Base-by-base conservation (phyloP, 139 green algal species). In the Tetraselmis striata region DNA sequence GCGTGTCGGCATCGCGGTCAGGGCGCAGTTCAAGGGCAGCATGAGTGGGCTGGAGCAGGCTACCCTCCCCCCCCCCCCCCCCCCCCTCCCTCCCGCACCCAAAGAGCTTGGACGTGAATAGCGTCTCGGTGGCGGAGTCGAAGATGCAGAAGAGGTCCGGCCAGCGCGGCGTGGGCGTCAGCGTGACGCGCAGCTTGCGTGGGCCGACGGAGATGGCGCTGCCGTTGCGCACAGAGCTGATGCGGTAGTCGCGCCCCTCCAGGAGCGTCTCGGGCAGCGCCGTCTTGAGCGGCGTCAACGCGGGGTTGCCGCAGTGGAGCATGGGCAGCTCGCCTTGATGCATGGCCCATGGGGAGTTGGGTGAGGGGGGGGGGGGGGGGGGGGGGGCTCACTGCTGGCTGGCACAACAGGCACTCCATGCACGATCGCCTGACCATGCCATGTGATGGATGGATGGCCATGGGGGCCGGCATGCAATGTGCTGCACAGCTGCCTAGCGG, bases 31-130 rank as follows among this genome's bases (percentile, higher is more conserved):
- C 23, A 31, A 28, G 23, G 25, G 23, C 25, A 76, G 45, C 29
- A 30, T 82, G 28, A 18, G 29, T 79, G 76, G 22, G 18, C 22
- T 18, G 18, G 76, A 84, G 81, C 29, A 84, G 32, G 81, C n/a
- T n/a, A n/a, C n/a, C n/a, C n/a, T n/a, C n/a, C n/a, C n/a, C n/a
- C n/a, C n/a, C n/a, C n/a, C n/a, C n/a, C n/a, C n/a, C n/a, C n/a
- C n/a, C n/a, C n/a, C n/a, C n/a, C n/a, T n/a, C n/a, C n/a, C n/a
- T n/a, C n/a, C n/a, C n/a, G n/a, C n/a, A 67, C 45, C 45, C 18
- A 87, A 98, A 98, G 27, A 98, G 86, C 83, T 96, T 98, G 31
- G 89, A 92, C 29, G 89, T 93, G 87, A 96, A 98, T 23, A 98
- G 84, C 23, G 91, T 79, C 58, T 84, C 58, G 28, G 87, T 83